Base-by-base conservation (phyloP, 225 moss, liverwort and hornwort genomes). In the Lunularia cruciata region DNA sequence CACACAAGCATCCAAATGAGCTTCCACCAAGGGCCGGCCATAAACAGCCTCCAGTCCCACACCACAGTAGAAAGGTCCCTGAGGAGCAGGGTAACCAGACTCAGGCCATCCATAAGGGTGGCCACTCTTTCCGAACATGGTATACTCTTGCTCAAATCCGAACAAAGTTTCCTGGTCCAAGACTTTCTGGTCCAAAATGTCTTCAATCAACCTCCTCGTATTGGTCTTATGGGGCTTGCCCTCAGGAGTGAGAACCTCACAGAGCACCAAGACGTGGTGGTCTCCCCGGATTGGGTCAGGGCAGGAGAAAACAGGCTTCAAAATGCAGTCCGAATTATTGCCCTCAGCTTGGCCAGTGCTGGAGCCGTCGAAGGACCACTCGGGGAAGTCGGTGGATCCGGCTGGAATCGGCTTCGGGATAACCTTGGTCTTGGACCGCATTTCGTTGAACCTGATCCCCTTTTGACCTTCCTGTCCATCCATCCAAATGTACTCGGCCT, bases 401-500 rank as follows among this genome's bases (percentile, higher is more conserved):
- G 85, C 76, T n/a, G 80, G 63, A 20, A 88, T 26, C 10, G 89
- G 87, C 47, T 85, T 78, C 20, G 51, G 86, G 3, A 95, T 65
- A 45, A 95, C 91, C 74, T 95, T 95, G 18, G 94, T 91, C 79
- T 95, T 95, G 10, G 94, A 89, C 10, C 94, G 85, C 94, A 95
- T 91, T 71, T 95, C 94, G 51, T 95, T 95, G 75, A 95, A 95
- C 72, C 83, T 87, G 37, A 95, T 88, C 0, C 94, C 94, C 82
- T 95, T 95, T 68, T 76, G 70, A 4, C 94, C 94, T 73, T 95
- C 95, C 35, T 85, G 90, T 4, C 95, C 95, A 34, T 92, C 95
- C 89, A 90, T 90, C 95, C 95, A 92, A 36, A 95, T 92, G 73
- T 95, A 95, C 74, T 95, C 95, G 39, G 85, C 95, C 78, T 90